A percentile compares a stretch with the other conserved stretches of the same genome.
Evolutionary conservation across 1,139 yeast genomes (phyloP).

Genomic region (Yamadazyma conglobata): DNA sequence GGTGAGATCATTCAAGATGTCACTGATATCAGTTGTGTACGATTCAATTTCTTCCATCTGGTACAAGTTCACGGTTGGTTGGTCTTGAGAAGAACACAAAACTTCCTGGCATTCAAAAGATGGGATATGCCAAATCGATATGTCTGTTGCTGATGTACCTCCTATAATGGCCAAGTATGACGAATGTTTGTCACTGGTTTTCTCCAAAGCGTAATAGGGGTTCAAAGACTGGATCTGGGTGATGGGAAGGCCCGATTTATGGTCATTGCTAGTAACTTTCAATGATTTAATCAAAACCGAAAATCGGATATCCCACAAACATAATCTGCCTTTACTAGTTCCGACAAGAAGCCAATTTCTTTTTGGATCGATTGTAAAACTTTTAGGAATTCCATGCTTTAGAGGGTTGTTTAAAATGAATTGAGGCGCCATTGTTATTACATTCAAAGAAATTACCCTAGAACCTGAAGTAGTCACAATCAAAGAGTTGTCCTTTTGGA

Average conservation of each 20-base stretch:
- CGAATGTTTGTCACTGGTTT: conserved; percentile 3
- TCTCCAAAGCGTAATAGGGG: conserved; percentile 4
- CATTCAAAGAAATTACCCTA: conserved; percentile 53
- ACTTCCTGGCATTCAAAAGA: conserved; percentile 60
- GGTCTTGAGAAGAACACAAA: conserved; percentile 16
- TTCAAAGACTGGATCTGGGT: conserved; percentile 13
- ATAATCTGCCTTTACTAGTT: conserved; percentile 67
- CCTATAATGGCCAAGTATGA: conserved; percentile 43
- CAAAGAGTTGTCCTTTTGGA: conserved; percentile 37
- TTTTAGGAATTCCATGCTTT: conserved; percentile 61
- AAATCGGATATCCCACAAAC: conserved; percentile 82
- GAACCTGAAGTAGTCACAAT: conserved; percentile 54
- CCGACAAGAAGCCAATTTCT: conserved; percentile 69
- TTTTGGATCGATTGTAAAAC: conserved; percentile 53
- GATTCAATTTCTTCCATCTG: conserved; percentile 10
- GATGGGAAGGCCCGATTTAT: conserved; percentile 12
- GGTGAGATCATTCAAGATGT: conserved; percentile 11
- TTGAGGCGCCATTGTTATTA: conserved; percentile 51
- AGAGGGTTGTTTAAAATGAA: conserved; percentile 52
- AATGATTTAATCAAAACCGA: conserved; percentile 57
- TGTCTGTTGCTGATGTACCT: conserved; percentile 47
- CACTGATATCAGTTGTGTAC: conserved; percentile 7
- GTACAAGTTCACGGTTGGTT: conserved; percentile 11
- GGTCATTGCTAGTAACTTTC: conserved; percentile 41
- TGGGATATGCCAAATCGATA: conserved; percentile 77